Conservation (phyloP, 306 rosid genomes). For the Argentina anserina region DNA sequence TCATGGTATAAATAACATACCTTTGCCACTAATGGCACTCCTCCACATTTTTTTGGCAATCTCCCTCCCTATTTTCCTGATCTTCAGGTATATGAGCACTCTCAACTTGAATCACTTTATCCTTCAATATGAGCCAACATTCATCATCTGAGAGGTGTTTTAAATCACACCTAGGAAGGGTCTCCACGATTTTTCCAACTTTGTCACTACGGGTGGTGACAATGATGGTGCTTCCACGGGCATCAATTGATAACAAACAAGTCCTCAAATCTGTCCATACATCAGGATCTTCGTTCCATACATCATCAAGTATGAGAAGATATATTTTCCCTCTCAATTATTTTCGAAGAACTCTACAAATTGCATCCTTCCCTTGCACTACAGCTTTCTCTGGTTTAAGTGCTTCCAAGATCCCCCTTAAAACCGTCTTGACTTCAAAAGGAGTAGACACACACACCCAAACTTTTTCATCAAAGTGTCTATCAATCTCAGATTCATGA, state of each 20-base stretch:
- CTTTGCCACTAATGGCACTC: constrained; percentile 18
- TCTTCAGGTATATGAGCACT: neutral
- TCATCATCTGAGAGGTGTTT: neutral
- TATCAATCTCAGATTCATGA: neutral
- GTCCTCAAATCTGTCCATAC: neutral
- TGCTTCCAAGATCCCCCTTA: constrained; percentile 4
- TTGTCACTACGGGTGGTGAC: neutral
- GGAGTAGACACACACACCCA: constrained; percentile 19
- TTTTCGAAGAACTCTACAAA: neutral
- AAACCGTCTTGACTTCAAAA: constrained; percentile 13
- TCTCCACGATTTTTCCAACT: constrained; percentile 22
- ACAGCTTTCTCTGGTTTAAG: neutral
- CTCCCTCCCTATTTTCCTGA: neutral
- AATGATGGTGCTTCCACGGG: neutral
- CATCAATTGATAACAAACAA: neutral
- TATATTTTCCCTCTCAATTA: constrained; percentile 12
- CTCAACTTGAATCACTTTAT: neutral
- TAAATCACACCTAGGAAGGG: constrained; percentile 12
- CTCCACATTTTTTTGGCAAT: constrained; percentile 22
- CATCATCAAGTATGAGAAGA: constrained; percentile 2
- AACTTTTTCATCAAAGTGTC: neutral
- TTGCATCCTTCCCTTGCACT: neutral
- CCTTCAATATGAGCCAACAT: constrained; percentile 19
- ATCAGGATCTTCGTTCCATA: neutral
- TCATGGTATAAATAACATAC: neutral